These are phyloP conservation scores for Hydnum rufescens DNA, from an alignment of 768 basidiomycete genomes.

Conservation along the genomic window DNA sequence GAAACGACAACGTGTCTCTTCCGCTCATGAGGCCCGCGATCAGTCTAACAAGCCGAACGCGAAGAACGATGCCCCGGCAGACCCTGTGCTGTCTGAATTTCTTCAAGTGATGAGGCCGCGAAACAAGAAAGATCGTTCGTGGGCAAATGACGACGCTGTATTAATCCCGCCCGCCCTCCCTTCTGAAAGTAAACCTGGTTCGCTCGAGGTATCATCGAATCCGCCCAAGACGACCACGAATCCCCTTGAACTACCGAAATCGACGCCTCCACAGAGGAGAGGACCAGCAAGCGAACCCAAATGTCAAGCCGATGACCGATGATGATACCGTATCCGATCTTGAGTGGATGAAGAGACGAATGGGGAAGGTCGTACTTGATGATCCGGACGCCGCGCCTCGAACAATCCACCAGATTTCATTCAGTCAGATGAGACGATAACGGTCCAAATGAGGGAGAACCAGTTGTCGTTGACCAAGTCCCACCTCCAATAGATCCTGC, in stretches of 20 bases:
- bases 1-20: not conserved
- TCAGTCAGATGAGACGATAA: not conserved
- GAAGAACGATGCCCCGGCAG: constrained; percentile 2
- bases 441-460: not conserved
- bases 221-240: no score
- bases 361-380: constrained; percentile 14
- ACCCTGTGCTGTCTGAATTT: constrained; percentile 1
- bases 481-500: not conserved
- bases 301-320: no score
- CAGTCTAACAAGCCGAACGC: not conserved
- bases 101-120: not conserved
- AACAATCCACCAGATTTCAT: not conserved
- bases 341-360: constrained; percentile 56
- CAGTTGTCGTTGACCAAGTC: not conserved
- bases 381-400: not conserved
- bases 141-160: constrained; percentile 36
- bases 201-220: no score
- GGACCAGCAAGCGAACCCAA: no score
- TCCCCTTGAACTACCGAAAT: no score
- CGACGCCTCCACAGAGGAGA: no score
- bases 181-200: no score
- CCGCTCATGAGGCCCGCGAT: not conserved
- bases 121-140: constrained; percentile 32
- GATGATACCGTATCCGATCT: constrained; percentile 35
- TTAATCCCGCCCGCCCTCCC: no score